Evolutionary conservation across 768 basidiomycete genomes (phyloP).

Genomic region (Hirschioporus abietinus): DNA sequence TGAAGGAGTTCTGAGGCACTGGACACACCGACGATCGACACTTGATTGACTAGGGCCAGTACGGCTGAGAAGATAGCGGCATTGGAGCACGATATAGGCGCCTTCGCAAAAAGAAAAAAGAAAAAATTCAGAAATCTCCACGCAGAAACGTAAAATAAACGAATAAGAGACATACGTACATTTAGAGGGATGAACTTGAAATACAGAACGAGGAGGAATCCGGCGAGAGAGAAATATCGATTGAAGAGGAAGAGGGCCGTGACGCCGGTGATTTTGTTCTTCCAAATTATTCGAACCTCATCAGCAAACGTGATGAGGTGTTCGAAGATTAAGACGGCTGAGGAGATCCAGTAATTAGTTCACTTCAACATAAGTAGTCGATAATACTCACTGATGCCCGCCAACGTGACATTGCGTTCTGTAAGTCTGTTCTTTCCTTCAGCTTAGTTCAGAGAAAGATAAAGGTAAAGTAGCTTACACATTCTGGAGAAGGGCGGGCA

Average conservation of each 20-base stretch:
- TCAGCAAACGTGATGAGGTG: background rate
- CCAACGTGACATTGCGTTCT: background rate
- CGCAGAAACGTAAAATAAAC: background rate
- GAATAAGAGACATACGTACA: background rate
- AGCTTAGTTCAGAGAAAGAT: background rate
- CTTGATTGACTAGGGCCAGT: background rate
- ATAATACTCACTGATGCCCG: background rate
- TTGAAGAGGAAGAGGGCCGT: background rate
- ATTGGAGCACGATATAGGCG: background rate
- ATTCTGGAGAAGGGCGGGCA: background rate
- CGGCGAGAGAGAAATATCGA: background rate
- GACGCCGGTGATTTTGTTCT: background rate
- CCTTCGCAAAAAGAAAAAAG: background rate
- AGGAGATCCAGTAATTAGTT: background rate
- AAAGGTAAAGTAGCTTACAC: background rate
- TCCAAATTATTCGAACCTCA: background rate
- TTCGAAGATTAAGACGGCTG: background rate
- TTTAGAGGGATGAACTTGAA: background rate
- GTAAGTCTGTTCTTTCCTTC: background rate
- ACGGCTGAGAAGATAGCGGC: background rate
- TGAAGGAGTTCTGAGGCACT: background rate
- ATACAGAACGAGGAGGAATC: background rate
- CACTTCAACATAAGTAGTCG: background rate
- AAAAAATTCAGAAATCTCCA: background rate
- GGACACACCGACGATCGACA: background rate